Evolutionary conservation across 495 filamentous ascomycete genomes (phyloP), one percentile per base, ranked within the genome.

Genomic region (Trichoderma gamsii): DNA sequence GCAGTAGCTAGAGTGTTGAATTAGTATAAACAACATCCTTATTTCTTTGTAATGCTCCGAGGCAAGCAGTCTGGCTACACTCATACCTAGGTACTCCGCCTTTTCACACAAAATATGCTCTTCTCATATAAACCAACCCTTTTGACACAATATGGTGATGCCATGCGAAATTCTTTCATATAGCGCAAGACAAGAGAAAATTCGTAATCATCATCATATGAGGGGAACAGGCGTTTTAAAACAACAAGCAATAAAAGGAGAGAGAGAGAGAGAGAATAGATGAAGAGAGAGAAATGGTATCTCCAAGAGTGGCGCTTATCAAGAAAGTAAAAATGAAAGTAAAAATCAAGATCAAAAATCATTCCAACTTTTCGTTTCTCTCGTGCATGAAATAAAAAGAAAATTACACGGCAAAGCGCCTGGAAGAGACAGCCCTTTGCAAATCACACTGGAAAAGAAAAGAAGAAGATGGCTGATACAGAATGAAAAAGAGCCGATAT

Each of bases 401-500:
- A 61, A 13, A 29, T 61, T 61, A 61, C 56, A 61, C 27, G 56
- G 56, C 56, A 32, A 27, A 32, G 23, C 44, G 35, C 49, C 49
- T 32, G 18, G 29, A 32, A 63, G 56, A 68, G 64, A 49, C 23
- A 23, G 64, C 65, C 65, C 59, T 63, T 56, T 25, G 23, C 27
- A 29, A 66, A 52, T 29, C 63, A 43, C 35, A 67, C 41, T 63
- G 51, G 49, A 64, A 25, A 75, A 59, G 76, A 76, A 72, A 79
- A 71, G 69, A 70, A 72, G 67, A 77, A 68, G 27, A 61, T n/a
- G 23, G 56, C 56, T 29, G 27, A 21, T 61, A 61, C 23, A 61
- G 12, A 32, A 71, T 72, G 66, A 68, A 70, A 70, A 64, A 68
- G 68, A 73, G 65, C 65, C 41, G 35, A 73, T 66, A 78, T 67